Evolutionary conservation across 306 rosid species (phyloP), one percentile per base, ranked within the genome.

Genomic region (Trifolium subterraneum): DNA sequence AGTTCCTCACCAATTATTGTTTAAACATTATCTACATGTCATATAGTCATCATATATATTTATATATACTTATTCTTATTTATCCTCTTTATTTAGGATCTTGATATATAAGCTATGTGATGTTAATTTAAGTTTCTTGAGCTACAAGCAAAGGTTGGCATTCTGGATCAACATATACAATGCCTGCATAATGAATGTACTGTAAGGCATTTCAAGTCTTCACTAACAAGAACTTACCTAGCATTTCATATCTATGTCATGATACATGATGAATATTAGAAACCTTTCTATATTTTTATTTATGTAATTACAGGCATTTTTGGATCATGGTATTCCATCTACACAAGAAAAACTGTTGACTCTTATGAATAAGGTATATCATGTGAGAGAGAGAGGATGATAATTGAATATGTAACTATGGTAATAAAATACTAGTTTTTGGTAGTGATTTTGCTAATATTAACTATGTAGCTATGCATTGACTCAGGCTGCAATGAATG

Each of bases 131-230:
- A 86, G 86, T 55, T 88, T 79, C 85, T 83, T 91, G 90, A 86
- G 84, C 75, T 84, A 91, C 91, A 94, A 88, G 83, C 96, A 94
- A 70, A 91, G 87, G 83, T 71, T 94, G 73, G 98, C 98, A 69
- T 94, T 94, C 82, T 94, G 98, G 97, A 94, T 94, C 79, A 94
- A 91, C 89, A 80, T 91, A 64, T 90, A 94, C 84, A 94, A 94
- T 79, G 91, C 95, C 84, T 91, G 94, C 82, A 90, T 91, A 83
- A 91, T 94, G 98, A 96, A 94, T 90, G 98, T 94, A 91, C 96
- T 82, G 90, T 88, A 87, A 87, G 94, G 90, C 74, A 85, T 82
- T 83, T 85, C 79, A 75, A 72, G 85, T 69, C 59, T 70, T 61
- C 51, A 11, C 51, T 22, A 44, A 68, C n/a, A 71, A 25, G 41